A percentile compares a stretch with the other conserved stretches of the same genome.
These are phyloP conservation scores for Ophiostoma sp. DNA, from an alignment of 2,329 filamentous ascomycete species.

Conservation along the genomic window DNA sequence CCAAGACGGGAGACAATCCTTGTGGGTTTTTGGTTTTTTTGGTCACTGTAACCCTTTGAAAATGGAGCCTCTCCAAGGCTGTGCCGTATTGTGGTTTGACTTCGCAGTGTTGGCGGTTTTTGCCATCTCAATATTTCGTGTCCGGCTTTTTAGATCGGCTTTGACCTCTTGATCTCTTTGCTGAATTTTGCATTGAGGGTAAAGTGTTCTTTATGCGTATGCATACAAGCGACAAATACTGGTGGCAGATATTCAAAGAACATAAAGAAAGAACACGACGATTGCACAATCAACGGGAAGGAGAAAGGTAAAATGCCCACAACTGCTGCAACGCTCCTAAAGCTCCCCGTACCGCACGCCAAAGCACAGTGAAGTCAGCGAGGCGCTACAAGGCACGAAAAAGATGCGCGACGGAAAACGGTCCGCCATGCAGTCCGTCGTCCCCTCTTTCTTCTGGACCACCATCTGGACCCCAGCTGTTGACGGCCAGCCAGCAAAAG, in stretches of 20 bases:
- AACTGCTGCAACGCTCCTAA: conserved; percentile 10
- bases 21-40: neutral
- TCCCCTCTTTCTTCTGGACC: neutral
- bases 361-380: neutral
- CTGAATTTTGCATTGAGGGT: neutral
- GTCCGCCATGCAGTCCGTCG: conserved; percentile 26
- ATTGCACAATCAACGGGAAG: neutral
- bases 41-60: neutral
- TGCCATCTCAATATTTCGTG: neutral
- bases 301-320: neutral
- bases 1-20: neutral
- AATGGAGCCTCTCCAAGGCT: neutral
- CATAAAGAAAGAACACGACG: neutral
- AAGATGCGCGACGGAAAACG: conserved; percentile 25
- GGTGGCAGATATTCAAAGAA: neutral
- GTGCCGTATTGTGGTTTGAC: neutral
- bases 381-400: conserved; percentile 6
- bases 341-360: neutral
- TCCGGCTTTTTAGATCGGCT: neutral
- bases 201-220: neutral
- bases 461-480: neutral
- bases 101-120: neutral
- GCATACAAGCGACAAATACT: neutral
- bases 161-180: neutral
- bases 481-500: neutral